A percentile compares a stretch with the other conserved stretches of the same genome.
These are phyloP conservation scores for Phytophthora macrochlamydospora DNA, from an alignment of 352 stramenopile species.

Conservation along the genomic window DNA sequence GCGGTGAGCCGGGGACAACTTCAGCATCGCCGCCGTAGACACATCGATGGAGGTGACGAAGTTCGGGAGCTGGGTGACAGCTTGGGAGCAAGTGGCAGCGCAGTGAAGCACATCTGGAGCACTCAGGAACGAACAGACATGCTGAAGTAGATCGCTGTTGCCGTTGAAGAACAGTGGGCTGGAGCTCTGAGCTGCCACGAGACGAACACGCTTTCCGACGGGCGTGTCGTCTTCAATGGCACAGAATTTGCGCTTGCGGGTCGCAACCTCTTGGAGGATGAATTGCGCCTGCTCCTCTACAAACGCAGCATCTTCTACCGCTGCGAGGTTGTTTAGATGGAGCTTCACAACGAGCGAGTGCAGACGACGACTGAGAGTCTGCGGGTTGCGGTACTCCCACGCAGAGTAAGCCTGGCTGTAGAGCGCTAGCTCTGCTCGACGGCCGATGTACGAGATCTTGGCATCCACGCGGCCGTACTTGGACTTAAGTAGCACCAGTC, in stretches of 20 bases:
- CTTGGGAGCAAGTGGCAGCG: slow-evolving; percentile 37
- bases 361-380: slow-evolving; percentile 58
- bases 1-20: slow-evolving; percentile 19
- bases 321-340: slow-evolving; percentile 56
- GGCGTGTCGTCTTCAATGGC: slow-evolving; percentile 4
- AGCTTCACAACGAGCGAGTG: slow-evolving; percentile 68
- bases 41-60: slow-evolving; percentile 47
- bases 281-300: slow-evolving; percentile 19
- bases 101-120: slow-evolving; percentile 40
- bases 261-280: background rate
- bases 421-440: slow-evolving; percentile 58
- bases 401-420: slow-evolving; percentile 58
- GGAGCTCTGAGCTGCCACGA: background rate
- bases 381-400: slow-evolving; percentile 59
- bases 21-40: slow-evolving; percentile 24
- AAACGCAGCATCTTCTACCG: slow-evolving; percentile 43
- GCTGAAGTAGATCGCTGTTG: slow-evolving; percentile 47
- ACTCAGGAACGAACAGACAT: slow-evolving; percentile 49
- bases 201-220: slow-evolving; percentile 20
- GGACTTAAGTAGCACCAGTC: slow-evolving; percentile 60
- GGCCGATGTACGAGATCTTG: slow-evolving; percentile 68
- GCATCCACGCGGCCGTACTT: slow-evolving; percentile 65
- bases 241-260: slow-evolving; percentile 31
- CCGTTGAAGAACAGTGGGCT: slow-evolving; percentile 54
- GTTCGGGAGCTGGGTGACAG: slow-evolving; percentile 32